These are phyloP conservation scores for Annulohypoxylon truncatum DNA, from an alignment of 2,329 filamentous ascomycete species.

Conservation along the genomic window DNA sequence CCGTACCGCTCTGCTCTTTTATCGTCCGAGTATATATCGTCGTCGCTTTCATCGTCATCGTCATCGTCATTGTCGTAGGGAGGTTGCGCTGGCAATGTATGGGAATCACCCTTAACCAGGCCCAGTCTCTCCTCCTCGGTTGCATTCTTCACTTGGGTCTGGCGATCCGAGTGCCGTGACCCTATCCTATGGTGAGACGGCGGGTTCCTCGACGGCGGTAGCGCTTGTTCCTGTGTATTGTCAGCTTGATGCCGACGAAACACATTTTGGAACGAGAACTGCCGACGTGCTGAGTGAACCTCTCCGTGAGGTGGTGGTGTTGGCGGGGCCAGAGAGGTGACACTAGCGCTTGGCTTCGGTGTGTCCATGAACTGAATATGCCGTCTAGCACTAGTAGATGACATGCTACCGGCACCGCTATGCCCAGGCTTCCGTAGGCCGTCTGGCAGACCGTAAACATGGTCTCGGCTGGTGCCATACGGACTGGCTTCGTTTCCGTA, in stretches of 20 bases:
- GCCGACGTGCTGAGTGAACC: slow-evolving; percentile 68
- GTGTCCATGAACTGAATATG: slow-evolving; percentile 61
- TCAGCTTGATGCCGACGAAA: slow-evolving; percentile 69
- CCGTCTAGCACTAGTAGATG: slow-evolving; percentile 53
- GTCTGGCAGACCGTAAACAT: slow-evolving; percentile 62
- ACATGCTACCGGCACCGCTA: slow-evolving; percentile 61
- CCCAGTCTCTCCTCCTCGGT: slow-evolving; percentile 88
- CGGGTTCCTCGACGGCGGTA: slow-evolving; percentile 46
- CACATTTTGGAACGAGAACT: slow-evolving; percentile 93
- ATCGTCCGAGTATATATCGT: slow-evolving; percentile 46
- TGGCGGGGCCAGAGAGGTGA: slow-evolving; percentile 63
- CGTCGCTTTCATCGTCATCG: slow-evolving; percentile 50
- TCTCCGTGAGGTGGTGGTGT: slow-evolving; percentile 68
- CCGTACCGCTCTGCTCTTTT: slow-evolving; percentile 53
- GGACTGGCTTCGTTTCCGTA: slow-evolving; percentile 56
- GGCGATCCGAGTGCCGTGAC: slow-evolving; percentile 55
- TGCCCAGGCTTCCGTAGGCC: slow-evolving; percentile 61
- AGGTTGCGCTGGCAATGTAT: slow-evolving; percentile 51
- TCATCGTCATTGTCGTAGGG: slow-evolving; percentile 53
- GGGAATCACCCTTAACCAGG: slow-evolving; percentile 79
- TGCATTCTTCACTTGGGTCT: slow-evolving; percentile 59
- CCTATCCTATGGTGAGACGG: slow-evolving; percentile 51
- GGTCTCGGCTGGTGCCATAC: slow-evolving; percentile 56
- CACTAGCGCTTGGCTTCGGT: slow-evolving; percentile 56
- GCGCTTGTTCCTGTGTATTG: slow-evolving; percentile 47